These are phyloP conservation scores for cucumber (Cucumis sativus) DNA, from an alignment of 306 rosid species.

Conservation along the genomic window Cucumber_9930_V3 NC_026661.2:18553001-18553500, in stretches of 20 bases:
- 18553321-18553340: not conserved
- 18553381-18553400: not conserved
- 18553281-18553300: not conserved
- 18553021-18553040: not conserved
- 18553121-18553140: not conserved
- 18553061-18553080: not conserved
- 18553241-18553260: not conserved
- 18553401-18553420: conserved; percentile 43
- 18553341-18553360: not conserved
- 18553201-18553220: not conserved
- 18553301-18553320: too few relatives aligned
- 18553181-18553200: not conserved
- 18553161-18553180: not conserved
- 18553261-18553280: not conserved
- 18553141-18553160: not conserved
- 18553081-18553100: not conserved
- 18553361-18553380: not conserved
- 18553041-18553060: not conserved
- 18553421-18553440: conserved; percentile 81
- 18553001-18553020: not conserved
- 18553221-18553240: not conserved
- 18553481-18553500: conserved; percentile 80
- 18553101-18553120: not conserved
- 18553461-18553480: conserved; percentile 37
- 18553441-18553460: conserved; percentile 67